phyloP scores from a whole-genome alignment of 176 grass and related monocot genomes.

The Urochloa ruziziensis region DNA sequence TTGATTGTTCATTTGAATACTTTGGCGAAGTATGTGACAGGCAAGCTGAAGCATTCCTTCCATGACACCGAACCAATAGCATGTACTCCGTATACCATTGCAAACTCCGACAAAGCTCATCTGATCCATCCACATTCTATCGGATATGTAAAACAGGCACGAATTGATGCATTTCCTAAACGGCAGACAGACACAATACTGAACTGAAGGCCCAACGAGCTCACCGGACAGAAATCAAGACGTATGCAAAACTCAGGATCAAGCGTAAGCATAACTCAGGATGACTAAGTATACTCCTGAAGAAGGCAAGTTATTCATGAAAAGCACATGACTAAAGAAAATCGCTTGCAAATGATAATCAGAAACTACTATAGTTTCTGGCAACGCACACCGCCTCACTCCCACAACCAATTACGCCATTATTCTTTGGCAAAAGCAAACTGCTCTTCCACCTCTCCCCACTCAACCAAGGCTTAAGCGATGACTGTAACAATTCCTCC shows the following conservation, averaged over 20 bases:
- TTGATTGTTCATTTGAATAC: too few species aligned
- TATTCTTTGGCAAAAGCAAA: constrained; percentile 38
- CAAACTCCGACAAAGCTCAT: too few species aligned
- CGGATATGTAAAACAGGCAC: too few species aligned
- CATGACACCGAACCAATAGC: too few species aligned
- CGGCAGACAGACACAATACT: too few species aligned
- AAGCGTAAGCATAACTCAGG: not conserved
- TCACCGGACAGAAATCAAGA: not conserved
- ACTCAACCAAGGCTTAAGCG: constrained; percentile 21
- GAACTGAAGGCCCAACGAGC: too few species aligned
- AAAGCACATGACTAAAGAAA: not conserved
- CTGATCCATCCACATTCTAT: too few species aligned
- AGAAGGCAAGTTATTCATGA: constrained; percentile 11
- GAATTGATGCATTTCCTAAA: too few species aligned
- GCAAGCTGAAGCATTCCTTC: too few species aligned
- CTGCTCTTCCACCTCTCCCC: not conserved
- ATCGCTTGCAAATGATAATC: constrained; percentile 37
- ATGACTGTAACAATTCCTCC: constrained; percentile 14
- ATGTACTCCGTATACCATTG: too few species aligned
- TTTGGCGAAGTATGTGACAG: too few species aligned
- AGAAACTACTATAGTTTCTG: constrained; percentile 8
- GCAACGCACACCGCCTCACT: constrained; percentile 3
- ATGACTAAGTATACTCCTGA: not conserved
- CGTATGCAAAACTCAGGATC: too few species aligned
- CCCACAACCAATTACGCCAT: constrained; percentile 23